Evolutionary conservation across 805 yeast species (phyloP), one percentile per base, ranked within the genome.

Genomic region (Cyberlindnera subsufficiens): DNA sequence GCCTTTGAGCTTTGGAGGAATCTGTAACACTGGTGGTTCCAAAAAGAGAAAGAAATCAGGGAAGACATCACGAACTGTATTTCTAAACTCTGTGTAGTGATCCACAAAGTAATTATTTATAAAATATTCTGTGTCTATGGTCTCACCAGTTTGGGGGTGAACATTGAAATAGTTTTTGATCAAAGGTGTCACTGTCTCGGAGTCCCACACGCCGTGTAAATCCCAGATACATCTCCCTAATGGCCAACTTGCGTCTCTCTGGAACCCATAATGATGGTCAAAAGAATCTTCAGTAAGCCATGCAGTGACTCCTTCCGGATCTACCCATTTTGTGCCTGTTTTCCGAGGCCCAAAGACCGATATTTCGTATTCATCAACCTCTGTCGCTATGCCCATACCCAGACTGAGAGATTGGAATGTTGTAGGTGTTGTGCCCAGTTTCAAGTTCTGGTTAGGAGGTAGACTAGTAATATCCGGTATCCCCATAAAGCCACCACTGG

Each of bases 371-470:
- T 68, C 69, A 37, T 83, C 95, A 5, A 90, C 82, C 20, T 72
- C 75, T 41, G 78, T 74, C 0, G 84, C 67, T 13, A 77, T 61
- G 1, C 98, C 98, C 77, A 80, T 78, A 1, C 96, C 97, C 18
- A 89, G 63, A 36, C 75, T 69, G 65, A 91, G 68, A 3, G 84
- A 66, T 63, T 91, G 85, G 49, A 80, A 78, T 0, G 82, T 81
- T 0, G 95, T 83, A 0, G 99, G 98, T 0, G 89, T 78, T 1
- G 91, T 80, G 3, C 90, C 91, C 3, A 88, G 70, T 44, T 83
- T 74, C 38, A 91, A 71, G 43, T 81, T 81, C 54, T 85, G 86
- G 5, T 65, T 66, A 5, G 71, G 66, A 0, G 93, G 90, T 17
- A 81, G 58, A 1, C 51, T 52, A 9, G 67, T 67, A 27, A 90